Conservation (phyloP, 1,284 basidiomycete species). For the Inonotus hispidus region DNA sequence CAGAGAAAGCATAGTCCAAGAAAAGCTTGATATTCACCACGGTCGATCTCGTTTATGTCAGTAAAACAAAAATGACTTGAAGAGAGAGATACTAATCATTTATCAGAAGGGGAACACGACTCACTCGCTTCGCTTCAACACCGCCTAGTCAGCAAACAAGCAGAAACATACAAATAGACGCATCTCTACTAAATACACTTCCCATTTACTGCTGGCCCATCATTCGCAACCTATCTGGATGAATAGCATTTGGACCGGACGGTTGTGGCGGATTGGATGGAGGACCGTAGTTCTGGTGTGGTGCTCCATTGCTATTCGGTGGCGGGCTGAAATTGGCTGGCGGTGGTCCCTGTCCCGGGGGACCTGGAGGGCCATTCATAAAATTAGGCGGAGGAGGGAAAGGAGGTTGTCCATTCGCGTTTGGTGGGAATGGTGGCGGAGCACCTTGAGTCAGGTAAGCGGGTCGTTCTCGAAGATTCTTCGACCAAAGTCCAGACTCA, state of each 20-base stretch:
- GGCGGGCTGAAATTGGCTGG: slow-evolving; percentile 36
- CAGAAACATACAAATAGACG: background rate
- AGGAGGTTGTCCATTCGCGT: slow-evolving; percentile 33
- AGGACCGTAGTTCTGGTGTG: slow-evolving; percentile 24
- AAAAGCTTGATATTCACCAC: too few relatives aligned
- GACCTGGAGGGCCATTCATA: slow-evolving; percentile 22
- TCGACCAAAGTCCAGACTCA: slow-evolving; percentile 24
- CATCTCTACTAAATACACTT: background rate
- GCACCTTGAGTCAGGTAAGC: slow-evolving; percentile 29
- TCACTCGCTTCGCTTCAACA: background rate
- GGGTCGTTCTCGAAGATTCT: slow-evolving; percentile 2
- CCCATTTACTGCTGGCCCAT: slow-evolving; percentile 39
- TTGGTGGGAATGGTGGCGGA: slow-evolving; percentile 59
- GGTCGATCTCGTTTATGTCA: too few relatives aligned
- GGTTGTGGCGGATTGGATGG: slow-evolving; percentile 26
- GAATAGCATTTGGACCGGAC: slow-evolving; percentile 51
- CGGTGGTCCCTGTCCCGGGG: slow-evolving; percentile 23
- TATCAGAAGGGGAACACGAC: background rate
- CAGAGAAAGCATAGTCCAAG: too few relatives aligned
- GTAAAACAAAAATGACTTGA: too few relatives aligned
- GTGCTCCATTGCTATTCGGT: slow-evolving; percentile 23
- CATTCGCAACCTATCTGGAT: slow-evolving; percentile 85
- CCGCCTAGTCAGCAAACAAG: background rate
- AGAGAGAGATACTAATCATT: background rate
- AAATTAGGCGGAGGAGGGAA: slow-evolving; percentile 34